Evolutionary conservation across 2,329 filamentous ascomycete species (phyloP).

Genomic region (Fusarium sp.): DNA sequence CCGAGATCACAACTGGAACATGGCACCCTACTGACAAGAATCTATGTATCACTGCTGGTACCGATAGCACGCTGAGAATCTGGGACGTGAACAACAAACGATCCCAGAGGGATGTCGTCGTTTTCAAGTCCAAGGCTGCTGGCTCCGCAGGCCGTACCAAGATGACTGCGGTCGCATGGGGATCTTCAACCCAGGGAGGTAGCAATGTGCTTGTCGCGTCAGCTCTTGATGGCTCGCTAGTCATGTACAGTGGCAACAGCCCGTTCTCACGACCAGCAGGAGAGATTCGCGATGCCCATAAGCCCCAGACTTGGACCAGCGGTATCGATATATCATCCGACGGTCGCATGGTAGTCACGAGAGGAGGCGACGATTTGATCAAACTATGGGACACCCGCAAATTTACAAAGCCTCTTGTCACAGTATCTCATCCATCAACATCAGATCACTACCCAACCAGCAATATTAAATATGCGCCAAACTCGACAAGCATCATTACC

Average conservation of each 20-base stretch:
- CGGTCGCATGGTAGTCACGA: constrained; percentile 88
- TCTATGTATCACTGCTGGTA: constrained; percentile 88
- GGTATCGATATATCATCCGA: constrained; percentile 92
- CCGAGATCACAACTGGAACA: constrained; percentile 87
- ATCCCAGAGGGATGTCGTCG: constrained; percentile 91
- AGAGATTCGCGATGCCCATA: constrained; percentile 87
- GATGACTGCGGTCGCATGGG: constrained; percentile 95
- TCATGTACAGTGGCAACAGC: constrained; percentile 92
- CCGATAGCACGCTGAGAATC: constrained; percentile 94
- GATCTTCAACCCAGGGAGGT: constrained; percentile 78
- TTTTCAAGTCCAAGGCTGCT: constrained; percentile 92
- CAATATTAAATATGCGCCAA: constrained; percentile 91
- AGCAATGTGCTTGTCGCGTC: constrained; percentile 83
- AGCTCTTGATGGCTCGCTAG: constrained; percentile 87
- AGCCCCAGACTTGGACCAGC: constrained; percentile 86
- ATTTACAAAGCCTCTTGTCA: constrained; percentile 89
- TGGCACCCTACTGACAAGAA: constrained; percentile 93
- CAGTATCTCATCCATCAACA: constrained; percentile 81
- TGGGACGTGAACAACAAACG: constrained; percentile 96
- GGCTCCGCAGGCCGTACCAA: constrained; percentile 90
- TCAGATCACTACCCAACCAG: constrained; percentile 85
- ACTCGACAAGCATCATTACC: constrained; percentile 85
- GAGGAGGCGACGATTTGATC: constrained; percentile 91
- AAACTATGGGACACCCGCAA: constrained; percentile 98
- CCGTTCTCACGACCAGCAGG: constrained; percentile 84